Base-by-base conservation (phyloP, 1,284 basidiomycete species). In the Cerrena zonata region DNA sequence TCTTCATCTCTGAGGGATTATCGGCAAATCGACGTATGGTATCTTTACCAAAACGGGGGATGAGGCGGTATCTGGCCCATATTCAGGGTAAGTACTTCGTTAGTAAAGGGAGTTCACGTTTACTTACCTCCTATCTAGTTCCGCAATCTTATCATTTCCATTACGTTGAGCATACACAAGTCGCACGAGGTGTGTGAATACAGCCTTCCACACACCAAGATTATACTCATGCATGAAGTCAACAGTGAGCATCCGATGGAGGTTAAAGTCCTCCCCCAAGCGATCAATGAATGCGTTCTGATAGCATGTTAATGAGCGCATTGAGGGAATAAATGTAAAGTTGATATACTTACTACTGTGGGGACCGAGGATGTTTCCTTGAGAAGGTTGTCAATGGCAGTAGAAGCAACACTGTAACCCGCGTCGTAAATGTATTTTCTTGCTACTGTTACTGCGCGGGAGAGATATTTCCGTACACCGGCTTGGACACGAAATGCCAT, bases 171-270 rank as follows among this genome's bases (percentile, higher is more conserved):
- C 47, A 24, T 44, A 40, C 5, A 54, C 40, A n/a, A 59, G n/a
- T 2, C 57, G 50, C 7, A 57, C 18, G 3, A 61, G 50, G 18
- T 61, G 59, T 0, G 37, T 50, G 22, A 58, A 58, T 0, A 47
- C 48, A 0, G 39, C 49, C 46, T 59, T 71, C 69, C 71, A 74
- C 0, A 68, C 60, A 1, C 70, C 71, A 0, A 72, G 54, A 49
- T 72, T 68, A 27, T 68, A 58, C 50, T 73, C 65, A 47, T 74
- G 71, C 52, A 74, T 40, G 5, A 71, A 15, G 50, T 74, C 71
- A 0, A 65, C 59, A 0, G 64, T 59, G 12, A 59, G 44, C 7
- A 59, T 23, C 1, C 52, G 50, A 45, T 26, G 21, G 18, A 22
- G 30, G 10, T 22, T 45, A 45, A 24, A 22, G 24, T 22, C 19